Conservation (phyloP, 1,284 basidiomycete genomes). For the Amylostereum chailletii region DNA sequence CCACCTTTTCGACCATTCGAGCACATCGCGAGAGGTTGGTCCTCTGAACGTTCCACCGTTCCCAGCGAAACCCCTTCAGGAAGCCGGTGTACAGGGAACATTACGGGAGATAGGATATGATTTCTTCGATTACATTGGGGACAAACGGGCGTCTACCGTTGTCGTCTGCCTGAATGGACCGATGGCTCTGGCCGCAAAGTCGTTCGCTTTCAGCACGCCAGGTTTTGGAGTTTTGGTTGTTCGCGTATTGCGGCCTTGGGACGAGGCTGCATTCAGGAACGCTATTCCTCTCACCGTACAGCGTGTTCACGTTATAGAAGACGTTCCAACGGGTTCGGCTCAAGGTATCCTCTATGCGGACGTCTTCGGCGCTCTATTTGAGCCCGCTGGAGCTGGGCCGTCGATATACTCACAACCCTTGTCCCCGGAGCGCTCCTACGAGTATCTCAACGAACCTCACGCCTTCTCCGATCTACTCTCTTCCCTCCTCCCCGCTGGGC, state of each 20-base stretch:
- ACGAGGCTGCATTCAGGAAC: constrained; percentile 46
- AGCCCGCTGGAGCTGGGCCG: constrained; percentile 27
- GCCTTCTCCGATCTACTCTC: constrained; percentile 12
- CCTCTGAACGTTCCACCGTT: constrained; percentile 30
- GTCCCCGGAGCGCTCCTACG: constrained; percentile 44
- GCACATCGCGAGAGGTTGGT: constrained; percentile 62
- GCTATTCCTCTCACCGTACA: constrained; percentile 50
- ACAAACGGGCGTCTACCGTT: constrained; percentile 45
- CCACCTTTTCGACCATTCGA: constrained; percentile 74
- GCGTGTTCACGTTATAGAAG: constrained; percentile 64
- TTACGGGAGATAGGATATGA: constrained; percentile 47
- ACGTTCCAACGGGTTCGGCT: constrained; percentile 53
- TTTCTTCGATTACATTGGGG: constrained; percentile 64
- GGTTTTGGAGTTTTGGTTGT: constrained; percentile 61
- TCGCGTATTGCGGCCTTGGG: constrained; percentile 73
- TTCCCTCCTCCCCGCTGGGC: constrained; percentile 9
- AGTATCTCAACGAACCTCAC: constrained; percentile 37
- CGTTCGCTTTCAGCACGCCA: constrained; percentile 31
- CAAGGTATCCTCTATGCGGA: constrained; percentile 67
- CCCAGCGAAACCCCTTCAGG: constrained; percentile 20
- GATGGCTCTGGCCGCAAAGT: constrained; percentile 49
- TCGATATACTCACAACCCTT: constrained; percentile 51
- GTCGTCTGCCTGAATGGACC: constrained; percentile 66
- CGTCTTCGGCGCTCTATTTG: constrained; percentile 56
- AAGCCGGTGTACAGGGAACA: constrained; percentile 33